Percentiles rank a stretch among this genome's conserved stretches.
These are phyloP conservation scores for Trypanosoma boissoni DNA, from an alignment of 208 protist genomes.

Conservation along the genomic window DNA sequence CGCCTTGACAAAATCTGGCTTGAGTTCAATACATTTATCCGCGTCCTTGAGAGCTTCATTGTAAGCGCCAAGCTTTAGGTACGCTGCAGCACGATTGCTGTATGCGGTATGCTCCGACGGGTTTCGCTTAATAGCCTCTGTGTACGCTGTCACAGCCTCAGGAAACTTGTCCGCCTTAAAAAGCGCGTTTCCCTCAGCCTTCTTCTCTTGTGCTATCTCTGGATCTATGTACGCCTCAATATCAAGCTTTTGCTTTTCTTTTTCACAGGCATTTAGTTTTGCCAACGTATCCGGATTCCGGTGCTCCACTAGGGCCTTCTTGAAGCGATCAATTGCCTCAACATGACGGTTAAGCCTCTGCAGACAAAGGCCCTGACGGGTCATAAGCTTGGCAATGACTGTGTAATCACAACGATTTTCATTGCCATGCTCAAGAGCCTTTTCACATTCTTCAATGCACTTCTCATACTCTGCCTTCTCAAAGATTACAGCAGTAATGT, in stretches of 20 bases:
- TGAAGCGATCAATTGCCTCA: constrained; percentile 89
- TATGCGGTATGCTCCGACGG: constrained; percentile 93
- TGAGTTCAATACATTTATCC: constrained; percentile 94
- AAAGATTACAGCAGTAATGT: constrained; percentile 92
- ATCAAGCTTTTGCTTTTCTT: constrained; percentile 84
- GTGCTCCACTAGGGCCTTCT: constrained; percentile 90
- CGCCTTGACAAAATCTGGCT: constrained; percentile 94
- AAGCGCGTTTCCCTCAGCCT: constrained; percentile 94
- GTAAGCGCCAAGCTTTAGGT: constrained; percentile 96
- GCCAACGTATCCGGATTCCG: constrained; percentile 90
- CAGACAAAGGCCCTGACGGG: constrained; percentile 84
- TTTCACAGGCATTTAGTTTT: constrained; percentile 89
- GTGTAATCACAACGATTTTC: constrained; percentile 93
- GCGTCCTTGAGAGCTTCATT: constrained; percentile 93
- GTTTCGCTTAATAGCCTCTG: constrained; percentile 93
- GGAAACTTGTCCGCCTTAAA: constrained; percentile 96
- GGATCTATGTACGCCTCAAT: constrained; percentile 91
- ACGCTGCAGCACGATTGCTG: constrained; percentile 94
- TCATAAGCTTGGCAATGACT: constrained; percentile 89
- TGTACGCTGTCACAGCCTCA: constrained; percentile 93
- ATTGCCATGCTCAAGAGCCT: constrained; percentile 84
- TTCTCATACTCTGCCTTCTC: constrained; percentile 93
- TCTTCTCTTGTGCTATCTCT: constrained; percentile 87
- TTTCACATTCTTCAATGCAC: constrained; percentile 89
- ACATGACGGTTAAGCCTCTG: constrained; percentile 83